Conservation (phyloP, 164 flowering plant genomes). For the Hamamelis virginiana region DNA sequence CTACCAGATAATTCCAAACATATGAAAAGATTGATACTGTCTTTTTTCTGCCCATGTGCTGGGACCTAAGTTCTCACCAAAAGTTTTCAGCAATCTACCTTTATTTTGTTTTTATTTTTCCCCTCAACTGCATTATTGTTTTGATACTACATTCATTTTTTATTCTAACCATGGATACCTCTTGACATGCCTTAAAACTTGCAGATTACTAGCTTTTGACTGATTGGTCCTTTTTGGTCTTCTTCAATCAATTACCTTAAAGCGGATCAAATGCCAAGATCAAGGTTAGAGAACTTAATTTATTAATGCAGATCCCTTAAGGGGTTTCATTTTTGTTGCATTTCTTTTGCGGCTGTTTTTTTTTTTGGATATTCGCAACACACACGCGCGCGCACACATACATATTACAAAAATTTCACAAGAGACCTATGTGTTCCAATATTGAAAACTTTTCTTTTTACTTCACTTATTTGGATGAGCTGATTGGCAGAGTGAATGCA, state of each 20-base stretch:
- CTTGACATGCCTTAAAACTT: conserved; percentile 4
- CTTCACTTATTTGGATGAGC: too few species aligned
- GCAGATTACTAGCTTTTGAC: conserved; percentile 15
- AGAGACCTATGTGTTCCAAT: too few species aligned
- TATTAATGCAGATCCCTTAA: neutral
- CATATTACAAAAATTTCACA: too few species aligned
- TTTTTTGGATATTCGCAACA: too few species aligned
- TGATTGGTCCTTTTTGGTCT: neutral
- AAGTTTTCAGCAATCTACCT: too few species aligned
- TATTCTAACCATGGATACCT: neutral
- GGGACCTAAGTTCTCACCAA: too few species aligned
- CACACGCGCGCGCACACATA: too few species aligned
- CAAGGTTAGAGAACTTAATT: conserved; percentile 24
- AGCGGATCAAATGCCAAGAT: conserved; percentile 26
- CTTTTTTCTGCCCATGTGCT: too few species aligned
- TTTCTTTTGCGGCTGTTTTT: neutral
- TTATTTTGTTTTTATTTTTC: neutral
- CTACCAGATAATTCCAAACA: too few species aligned
- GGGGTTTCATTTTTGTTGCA: neutral
- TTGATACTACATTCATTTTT: neutral
- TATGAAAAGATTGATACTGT: too few species aligned
- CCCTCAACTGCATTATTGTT: neutral
- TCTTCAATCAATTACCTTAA: neutral
- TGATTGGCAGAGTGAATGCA: too few species aligned
- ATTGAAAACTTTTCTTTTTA: neutral